Evolutionary conservation across 176 grass and related monocot genomes (phyloP), one percentile per base, ranked within the genome.

Genomic region (Eleusine coracana): DNA sequence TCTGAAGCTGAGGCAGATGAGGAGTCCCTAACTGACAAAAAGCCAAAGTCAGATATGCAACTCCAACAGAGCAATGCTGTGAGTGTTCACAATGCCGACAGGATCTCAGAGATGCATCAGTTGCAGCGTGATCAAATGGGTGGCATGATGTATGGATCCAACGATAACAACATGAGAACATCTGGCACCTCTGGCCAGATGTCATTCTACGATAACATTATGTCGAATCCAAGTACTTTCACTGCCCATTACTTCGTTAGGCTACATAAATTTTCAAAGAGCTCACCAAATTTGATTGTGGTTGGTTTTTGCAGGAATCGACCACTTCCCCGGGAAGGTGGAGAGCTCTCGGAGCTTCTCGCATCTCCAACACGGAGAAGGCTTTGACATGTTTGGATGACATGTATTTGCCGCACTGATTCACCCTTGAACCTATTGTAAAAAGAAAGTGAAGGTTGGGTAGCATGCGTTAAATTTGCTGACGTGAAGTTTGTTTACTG

Each of bases 331-430:
- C 11, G 93, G 93, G 31, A 92, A 92, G 71, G 39, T 88, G 50
- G 90, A 92, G 78, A 92, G 73, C 76, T 77, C 90, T 0, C 38
- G 80, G 41, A 70, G 71, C 27, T 90, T 92, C 82, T 86, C 80
- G 70, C 91, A 91, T 49, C 68, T 83, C 60, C 84, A 87, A 18
- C 77, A 62, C 0, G 84, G 84, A 10, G 94, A 89, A 82, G 88
- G 89, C 66, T 97, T 91, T 37, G 85, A 97, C 84, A 94, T 97
- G 94, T 91, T 89, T 44, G 87, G 89, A 59, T 97, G 84, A 97
- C 84, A 61, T 41, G 17, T 10, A 0, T 59, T 59, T 10, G n/a
- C 78, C 1, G 66, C 48, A 25, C n/a, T 41, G 66, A 29, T 23
- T 29, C 27, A 50, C 51, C 29, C 18, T 73, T 37, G 39, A 68